Percentiles rank a stretch among this genome's conserved stretches.
Evolutionary conservation across 306 rosid genomes (phyloP).

Genomic region (Morella rubra): DNA sequence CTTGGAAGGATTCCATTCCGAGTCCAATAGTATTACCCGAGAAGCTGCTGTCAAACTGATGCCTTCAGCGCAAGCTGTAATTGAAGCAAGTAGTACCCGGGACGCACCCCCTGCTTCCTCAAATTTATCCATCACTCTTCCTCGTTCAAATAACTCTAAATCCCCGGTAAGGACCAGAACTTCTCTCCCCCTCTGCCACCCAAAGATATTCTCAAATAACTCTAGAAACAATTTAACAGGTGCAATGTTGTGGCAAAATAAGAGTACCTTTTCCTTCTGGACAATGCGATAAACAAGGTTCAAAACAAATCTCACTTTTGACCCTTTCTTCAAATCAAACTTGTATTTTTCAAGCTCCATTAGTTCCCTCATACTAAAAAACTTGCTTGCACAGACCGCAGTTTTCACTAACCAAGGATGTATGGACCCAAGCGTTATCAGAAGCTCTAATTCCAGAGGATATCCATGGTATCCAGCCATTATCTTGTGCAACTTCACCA

Average conservation of each 20-base stretch:
- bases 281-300: slow-evolving; percentile 73
- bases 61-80: slow-evolving; percentile 96
- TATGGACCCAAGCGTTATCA: slow-evolving; percentile 94
- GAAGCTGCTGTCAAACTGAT: slow-evolving; percentile 96
- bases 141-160: slow-evolving; percentile 84
- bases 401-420: slow-evolving; percentile 93
- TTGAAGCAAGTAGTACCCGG: slow-evolving; percentile 88
- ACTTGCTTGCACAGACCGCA: slow-evolving; percentile 65
- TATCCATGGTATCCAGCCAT: slow-evolving; percentile 63
- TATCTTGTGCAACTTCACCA: slow-evolving; percentile 50
- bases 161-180: slow-evolving; percentile 82
- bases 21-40: slow-evolving; percentile 81
- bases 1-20: slow-evolving; percentile 96
- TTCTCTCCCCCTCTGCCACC: slow-evolving; percentile 72
- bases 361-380: slow-evolving; percentile 44
- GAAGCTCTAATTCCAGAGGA: slow-evolving; percentile 84
- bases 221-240: slow-evolving; percentile 70
- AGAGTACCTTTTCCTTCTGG: slow-evolving; percentile 69
- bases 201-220: slow-evolving; percentile 69
- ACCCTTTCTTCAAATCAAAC: slow-evolving; percentile 70
- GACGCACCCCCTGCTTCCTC: slow-evolving; percentile 75
- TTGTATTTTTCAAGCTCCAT: slow-evolving; percentile 61
- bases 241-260: slow-evolving; percentile 95
- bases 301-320: slow-evolving; percentile 81
- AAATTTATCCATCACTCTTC: slow-evolving; percentile 81